A percentile compares a stretch with the other conserved stretches of the same genome.
These are phyloP conservation scores for Exophiala sp. DNA, from an alignment of 2,329 filamentous ascomycete species.

Conservation along the genomic window DNA sequence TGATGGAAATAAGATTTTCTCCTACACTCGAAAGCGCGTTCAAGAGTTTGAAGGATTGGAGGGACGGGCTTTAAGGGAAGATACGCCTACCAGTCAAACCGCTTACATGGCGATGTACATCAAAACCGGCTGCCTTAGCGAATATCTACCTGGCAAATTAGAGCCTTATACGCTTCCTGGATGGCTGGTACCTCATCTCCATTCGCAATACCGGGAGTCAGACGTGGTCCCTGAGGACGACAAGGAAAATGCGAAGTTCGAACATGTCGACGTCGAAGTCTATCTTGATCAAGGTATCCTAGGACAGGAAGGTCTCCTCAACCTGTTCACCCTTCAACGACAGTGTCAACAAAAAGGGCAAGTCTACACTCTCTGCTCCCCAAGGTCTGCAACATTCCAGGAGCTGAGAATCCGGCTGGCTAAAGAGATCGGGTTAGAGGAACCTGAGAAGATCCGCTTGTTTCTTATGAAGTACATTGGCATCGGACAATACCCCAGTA, in stretches of 20 bases:
- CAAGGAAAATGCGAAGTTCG: conserved; percentile 16
- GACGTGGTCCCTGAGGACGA: conserved; percentile 19
- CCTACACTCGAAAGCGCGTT: conserved; percentile 52
- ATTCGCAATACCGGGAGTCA: conserved; percentile 21
- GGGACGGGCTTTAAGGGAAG: conserved; percentile 34
- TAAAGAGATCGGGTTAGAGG: conserved; percentile 11
- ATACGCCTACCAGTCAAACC: conserved; percentile 38
- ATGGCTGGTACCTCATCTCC: conserved; percentile 38
- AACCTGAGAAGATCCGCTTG: conserved; percentile 17
- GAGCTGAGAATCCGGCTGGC: conserved; percentile 20
- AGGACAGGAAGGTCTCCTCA: conserved; percentile 37
- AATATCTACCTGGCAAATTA: conserved; percentile 39
- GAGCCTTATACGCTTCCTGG: conserved; percentile 46
- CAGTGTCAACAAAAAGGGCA: conserved; percentile 16
- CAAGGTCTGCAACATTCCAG: conserved; percentile 14
- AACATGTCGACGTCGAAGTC: conserved; percentile 37
- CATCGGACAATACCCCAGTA: conserved; percentile 17
- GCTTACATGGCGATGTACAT: conserved; percentile 54
- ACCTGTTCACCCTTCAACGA: conserved; percentile 37
- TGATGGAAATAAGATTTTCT: conserved; percentile 51
- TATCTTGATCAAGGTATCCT: conserved; percentile 36
- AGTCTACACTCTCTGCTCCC: conserved; percentile 6
- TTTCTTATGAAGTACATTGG: conserved; percentile 21
- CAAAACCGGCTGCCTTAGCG: conserved; percentile 43
- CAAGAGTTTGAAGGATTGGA: conserved; percentile 46